phyloP scores from a whole-genome alignment of 441 rosid genomes.

The Corymbia citriodora region DNA sequence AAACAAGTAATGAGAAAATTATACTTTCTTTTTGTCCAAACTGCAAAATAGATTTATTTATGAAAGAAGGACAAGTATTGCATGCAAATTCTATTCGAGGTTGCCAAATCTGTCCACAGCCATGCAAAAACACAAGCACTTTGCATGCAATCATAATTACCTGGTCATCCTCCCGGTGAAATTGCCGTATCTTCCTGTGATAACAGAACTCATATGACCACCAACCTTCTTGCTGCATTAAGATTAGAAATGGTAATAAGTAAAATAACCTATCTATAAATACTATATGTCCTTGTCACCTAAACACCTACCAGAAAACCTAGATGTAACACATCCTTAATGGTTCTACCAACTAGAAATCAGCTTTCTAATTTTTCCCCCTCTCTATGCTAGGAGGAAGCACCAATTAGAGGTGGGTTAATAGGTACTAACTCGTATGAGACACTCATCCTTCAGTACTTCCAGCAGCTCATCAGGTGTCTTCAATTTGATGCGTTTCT shows the following conservation, averaged over 20 bases:
- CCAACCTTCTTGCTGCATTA: slow-evolving; percentile 95
- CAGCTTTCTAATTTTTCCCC: neutral
- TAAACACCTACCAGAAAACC: neutral
- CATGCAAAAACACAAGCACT: neutral
- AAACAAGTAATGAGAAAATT: neutral
- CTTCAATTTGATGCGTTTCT: slow-evolving; percentile 63
- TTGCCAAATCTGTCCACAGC: neutral
- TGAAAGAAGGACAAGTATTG: neutral
- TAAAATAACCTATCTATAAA: neutral
- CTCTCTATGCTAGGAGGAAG: neutral
- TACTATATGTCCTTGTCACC: neutral
- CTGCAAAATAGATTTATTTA: neutral
- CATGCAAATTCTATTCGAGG: neutral
- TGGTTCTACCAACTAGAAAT: neutral
- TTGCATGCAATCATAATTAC: slow-evolving; percentile 15
- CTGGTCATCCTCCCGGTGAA: slow-evolving; percentile 70
- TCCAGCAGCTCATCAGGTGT: slow-evolving; percentile 89
- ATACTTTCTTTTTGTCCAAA: neutral
- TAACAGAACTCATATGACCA: slow-evolving; percentile 96
- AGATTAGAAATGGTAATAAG: neutral
- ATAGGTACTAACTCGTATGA: slow-evolving; percentile 46
- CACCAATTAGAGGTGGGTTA: neutral
- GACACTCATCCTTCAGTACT: slow-evolving; percentile 52
- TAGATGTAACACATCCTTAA: neutral
- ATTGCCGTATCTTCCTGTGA: slow-evolving; percentile 42